Evolutionary conservation across 305 asterid genomes (phyloP).

Genomic region (Solanum aculeatissimum): DNA sequence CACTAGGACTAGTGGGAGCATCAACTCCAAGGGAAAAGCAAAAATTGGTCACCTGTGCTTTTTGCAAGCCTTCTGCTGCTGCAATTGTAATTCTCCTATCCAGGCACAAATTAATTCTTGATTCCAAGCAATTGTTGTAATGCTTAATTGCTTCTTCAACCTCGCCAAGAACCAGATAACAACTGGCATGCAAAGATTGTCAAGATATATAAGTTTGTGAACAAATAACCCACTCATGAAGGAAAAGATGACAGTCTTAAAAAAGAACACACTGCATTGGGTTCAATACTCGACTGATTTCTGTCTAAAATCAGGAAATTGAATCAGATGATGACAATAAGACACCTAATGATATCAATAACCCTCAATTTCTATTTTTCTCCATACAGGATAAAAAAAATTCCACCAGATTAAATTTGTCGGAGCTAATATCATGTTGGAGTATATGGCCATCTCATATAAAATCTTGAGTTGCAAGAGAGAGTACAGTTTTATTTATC

Average conservation of each 20-base stretch:
- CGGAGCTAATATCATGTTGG: not conserved
- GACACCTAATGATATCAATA: not conserved
- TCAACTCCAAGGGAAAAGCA: not conserved
- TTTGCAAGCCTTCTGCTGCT: slow-evolving; percentile 78
- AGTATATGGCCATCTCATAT: not conserved
- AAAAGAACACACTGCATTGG: not conserved
- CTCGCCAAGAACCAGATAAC: slow-evolving; percentile 82
- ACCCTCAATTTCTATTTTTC: not conserved
- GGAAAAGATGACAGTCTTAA: not conserved
- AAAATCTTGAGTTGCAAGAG: not conserved
- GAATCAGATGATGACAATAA: not conserved
- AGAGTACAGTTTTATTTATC: not conserved
- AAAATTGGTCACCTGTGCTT: slow-evolving; percentile 57
- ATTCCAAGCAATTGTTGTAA: slow-evolving; percentile 56
- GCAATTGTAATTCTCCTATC: slow-evolving; percentile 84
- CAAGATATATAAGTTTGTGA: not conserved
- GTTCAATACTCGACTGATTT: not conserved
- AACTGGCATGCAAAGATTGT: slow-evolving; percentile 31
- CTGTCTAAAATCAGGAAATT: not conserved
- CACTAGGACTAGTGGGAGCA: not conserved
- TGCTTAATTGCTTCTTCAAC: slow-evolving; percentile 50
- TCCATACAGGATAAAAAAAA: not conserved
- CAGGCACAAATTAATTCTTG: slow-evolving; percentile 43
- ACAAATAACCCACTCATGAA: not conserved
- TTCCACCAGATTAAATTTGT: not conserved